Conservation (phyloP, 306 rosid species). For the Prunus davidiana region DNA sequence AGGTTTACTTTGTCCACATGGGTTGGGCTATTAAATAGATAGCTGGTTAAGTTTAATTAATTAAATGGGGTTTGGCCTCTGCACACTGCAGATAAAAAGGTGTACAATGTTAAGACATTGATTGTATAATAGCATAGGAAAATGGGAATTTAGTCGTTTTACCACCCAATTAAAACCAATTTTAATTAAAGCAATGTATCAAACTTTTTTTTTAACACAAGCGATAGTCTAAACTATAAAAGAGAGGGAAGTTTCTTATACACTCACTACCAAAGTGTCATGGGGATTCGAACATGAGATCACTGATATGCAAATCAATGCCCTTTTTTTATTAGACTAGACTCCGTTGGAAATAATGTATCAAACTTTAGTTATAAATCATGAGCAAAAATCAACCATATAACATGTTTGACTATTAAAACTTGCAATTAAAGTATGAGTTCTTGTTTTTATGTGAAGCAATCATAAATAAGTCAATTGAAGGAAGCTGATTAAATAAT, state of each 20-base stretch:
- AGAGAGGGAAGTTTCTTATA: too few species aligned
- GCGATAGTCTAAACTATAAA: too few species aligned
- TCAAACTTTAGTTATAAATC: neutral
- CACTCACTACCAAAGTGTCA: too few species aligned
- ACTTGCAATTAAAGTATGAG: constrained; percentile 4
- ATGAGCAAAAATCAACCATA: neutral
- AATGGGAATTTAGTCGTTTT: neutral
- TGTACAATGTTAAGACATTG: neutral
- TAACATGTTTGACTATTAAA: constrained; percentile 1
- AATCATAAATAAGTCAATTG: constrained; percentile 18
- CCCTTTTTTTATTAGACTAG: too few species aligned
- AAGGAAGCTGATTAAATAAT: constrained; percentile 24
- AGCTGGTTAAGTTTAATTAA: constrained; percentile 28
- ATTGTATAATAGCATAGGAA: neutral
- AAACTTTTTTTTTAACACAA: too few species aligned
- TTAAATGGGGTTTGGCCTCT: neutral
- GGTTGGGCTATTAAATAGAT: constrained; percentile 40
- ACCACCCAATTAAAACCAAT: neutral
- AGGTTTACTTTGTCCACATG: constrained; percentile 50
- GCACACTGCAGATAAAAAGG: neutral
- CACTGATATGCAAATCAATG: too few species aligned
- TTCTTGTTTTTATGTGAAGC: constrained; percentile 5
- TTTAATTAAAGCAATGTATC: neutral
- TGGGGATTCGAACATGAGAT: too few species aligned
- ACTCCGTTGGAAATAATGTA: neutral